Conservation (phyloP, 2,329 filamentous ascomycete genomes). For the Corniculantispora saksenae region DNA sequence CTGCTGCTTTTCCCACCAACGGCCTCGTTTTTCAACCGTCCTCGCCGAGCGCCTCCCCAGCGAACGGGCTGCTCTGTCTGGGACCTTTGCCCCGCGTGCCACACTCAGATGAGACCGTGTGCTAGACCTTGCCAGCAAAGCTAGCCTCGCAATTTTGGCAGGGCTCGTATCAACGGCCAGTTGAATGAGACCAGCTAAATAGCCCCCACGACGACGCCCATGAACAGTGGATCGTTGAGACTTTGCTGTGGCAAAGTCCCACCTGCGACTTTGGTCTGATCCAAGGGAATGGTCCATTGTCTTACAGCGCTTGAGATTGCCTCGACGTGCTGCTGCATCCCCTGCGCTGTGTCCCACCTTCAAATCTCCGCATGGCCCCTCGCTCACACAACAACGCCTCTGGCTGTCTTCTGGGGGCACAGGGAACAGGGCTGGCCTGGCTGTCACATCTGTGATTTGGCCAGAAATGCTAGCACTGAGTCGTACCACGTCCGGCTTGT, state of each 20-base stretch:
- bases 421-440: slow-evolving; percentile 9
- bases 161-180: slow-evolving; percentile 15
- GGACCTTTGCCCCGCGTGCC: background rate
- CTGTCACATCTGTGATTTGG: slow-evolving; percentile 11
- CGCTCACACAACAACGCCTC: slow-evolving; percentile 4
- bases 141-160: background rate
- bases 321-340: slow-evolving; percentile 10
- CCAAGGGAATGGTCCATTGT: slow-evolving; percentile 19
- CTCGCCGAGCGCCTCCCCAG: background rate
- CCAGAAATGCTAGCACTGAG: slow-evolving; percentile 3
- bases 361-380: slow-evolving; percentile 18
- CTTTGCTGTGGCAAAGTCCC: slow-evolving; percentile 15
- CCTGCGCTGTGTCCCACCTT: slow-evolving; percentile 16
- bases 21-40: background rate
- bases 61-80: background rate
- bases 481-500: slow-evolving; percentile 11
- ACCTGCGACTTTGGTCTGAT: slow-evolving; percentile 16
- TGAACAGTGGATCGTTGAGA: slow-evolving; percentile 15
- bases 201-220: slow-evolving; percentile 15
- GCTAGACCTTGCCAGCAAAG: background rate
- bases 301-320: slow-evolving; percentile 16
- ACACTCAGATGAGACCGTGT: slow-evolving; percentile 2
- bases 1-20: background rate
- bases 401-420: background rate
- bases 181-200: slow-evolving; percentile 16